These are phyloP conservation scores for Wickerhamomyces sp. DNA, from an alignment of 1,139 yeast species.

Conservation along the genomic window DNA sequence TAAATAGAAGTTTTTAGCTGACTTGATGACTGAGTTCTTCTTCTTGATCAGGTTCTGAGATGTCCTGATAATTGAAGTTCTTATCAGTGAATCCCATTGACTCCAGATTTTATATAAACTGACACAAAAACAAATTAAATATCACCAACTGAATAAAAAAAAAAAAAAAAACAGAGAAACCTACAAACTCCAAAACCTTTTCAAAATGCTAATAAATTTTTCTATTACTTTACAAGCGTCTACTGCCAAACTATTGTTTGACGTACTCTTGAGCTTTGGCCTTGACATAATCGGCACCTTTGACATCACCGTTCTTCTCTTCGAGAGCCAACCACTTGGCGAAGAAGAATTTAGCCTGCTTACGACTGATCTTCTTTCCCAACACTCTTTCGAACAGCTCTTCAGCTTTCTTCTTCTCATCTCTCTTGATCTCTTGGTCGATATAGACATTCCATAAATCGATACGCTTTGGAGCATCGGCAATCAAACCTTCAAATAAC, in stretches of 20 bases:
- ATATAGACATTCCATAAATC: constrained; percentile 94
- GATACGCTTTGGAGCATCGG: constrained; percentile 87
- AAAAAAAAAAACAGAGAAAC: no score
- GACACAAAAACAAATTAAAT: no score
- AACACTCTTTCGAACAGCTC: constrained; percentile 78
- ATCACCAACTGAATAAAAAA: no score
- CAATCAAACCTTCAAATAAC: constrained; percentile 82
- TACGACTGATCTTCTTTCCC: constrained; percentile 65
- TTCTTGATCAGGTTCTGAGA: no score
- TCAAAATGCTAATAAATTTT: no score
- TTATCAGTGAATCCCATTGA: no score
- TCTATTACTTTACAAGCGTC: no score
- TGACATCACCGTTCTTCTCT: constrained; percentile 62
- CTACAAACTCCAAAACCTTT: no score
- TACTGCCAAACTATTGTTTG: constrained; percentile 20
- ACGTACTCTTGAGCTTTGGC: constrained; percentile 86
- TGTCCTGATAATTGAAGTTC: no score
- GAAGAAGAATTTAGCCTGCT: constrained; percentile 93
- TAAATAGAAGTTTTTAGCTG: no score
- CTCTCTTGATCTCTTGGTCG: constrained; percentile 79
- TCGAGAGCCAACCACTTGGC: constrained; percentile 86
- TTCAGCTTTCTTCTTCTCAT: constrained; percentile 60
- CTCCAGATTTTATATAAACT: no score
- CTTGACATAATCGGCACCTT: constrained; percentile 77
- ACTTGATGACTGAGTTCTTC: no score